Evolutionary conservation across 2,329 filamentous ascomycete species (phyloP).

Genomic region (Verticillium klebahnii): DNA sequence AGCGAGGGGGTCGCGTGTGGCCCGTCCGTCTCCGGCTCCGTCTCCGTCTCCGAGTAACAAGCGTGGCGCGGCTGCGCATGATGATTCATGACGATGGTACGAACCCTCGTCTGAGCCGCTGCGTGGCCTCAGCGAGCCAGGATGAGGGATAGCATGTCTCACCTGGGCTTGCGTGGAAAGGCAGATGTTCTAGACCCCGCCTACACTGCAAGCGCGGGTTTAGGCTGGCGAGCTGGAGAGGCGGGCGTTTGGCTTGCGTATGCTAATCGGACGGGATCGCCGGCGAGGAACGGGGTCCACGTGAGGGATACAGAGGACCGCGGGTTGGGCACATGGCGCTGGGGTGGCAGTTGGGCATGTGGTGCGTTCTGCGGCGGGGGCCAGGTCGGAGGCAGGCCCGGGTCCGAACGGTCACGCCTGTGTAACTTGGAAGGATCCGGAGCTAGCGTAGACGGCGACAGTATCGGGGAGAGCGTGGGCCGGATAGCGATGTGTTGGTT

Average conservation of each 20-base stretch:
- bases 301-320: not conserved
- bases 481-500: not conserved
- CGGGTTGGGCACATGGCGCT: not conserved
- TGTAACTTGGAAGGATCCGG: not conserved
- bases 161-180: not conserved
- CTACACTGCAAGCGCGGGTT: not conserved
- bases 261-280: not conserved
- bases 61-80: not conserved
- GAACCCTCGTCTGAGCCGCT: not conserved
- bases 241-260: not conserved
- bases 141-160: not conserved
- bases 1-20: too few species aligned
- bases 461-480: not conserved
- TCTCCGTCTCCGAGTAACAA: too few species aligned
- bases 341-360: not conserved
- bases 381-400: not conserved
- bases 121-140: not conserved
- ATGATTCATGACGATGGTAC: not conserved
- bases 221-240: not conserved
- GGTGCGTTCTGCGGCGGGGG: not conserved
- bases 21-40: too few species aligned
- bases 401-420: not conserved
- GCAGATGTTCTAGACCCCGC: not conserved
- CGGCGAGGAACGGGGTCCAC: not conserved
- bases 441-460: not conserved